Evolutionary conservation across 2,329 filamentous ascomycete genomes (phyloP), one percentile per base, ranked within the genome.

Genomic region (Beauveria bassiana): DNA sequence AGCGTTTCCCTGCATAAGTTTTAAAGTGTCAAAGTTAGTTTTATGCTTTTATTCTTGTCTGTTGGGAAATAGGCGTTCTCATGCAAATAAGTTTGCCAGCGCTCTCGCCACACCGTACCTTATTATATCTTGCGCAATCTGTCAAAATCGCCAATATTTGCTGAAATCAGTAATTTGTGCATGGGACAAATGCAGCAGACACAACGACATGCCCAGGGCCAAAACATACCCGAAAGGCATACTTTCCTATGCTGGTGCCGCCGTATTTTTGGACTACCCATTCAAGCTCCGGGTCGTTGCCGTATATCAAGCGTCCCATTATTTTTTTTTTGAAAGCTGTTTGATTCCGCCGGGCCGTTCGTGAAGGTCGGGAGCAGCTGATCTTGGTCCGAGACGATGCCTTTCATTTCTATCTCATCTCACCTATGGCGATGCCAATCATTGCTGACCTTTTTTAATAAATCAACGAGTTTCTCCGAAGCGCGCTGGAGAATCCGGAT

Each of bases 221-320:
- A 22, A 22, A 16, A 28, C 57, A 6, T 59, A 59, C 57, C 47
- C 52, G 14, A 22, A 31, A 26, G 14, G 57, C 45, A 20, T 50
- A 31, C 10, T 59, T 59, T 24, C 57, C 57, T n/a, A 59, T 59
- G 22, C 57, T 59, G 18, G 57, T 59, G 47, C 57, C 57, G 31
- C 57, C 57, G 18, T 26, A 59, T 20, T 59, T 59, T 3, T 59
- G 57, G 9, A 59, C 47, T 3, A 59, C 38, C 57, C 57, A 59
- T 3, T 55, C 52, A 6, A 31, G 18, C 18, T 3, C 40, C 18
- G 38, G 40, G 24, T 55, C 6, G 38, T 55, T 55, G 40, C 24
- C 2, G 9, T 43, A 14, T 3, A 9, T 20, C 16, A 22, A 7
- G 6, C 3, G 22, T 26, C 40, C 40, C 52, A 55, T 26, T 55